Conservation (phyloP, 805 yeast species). For the Candida peoriensis region DNA sequence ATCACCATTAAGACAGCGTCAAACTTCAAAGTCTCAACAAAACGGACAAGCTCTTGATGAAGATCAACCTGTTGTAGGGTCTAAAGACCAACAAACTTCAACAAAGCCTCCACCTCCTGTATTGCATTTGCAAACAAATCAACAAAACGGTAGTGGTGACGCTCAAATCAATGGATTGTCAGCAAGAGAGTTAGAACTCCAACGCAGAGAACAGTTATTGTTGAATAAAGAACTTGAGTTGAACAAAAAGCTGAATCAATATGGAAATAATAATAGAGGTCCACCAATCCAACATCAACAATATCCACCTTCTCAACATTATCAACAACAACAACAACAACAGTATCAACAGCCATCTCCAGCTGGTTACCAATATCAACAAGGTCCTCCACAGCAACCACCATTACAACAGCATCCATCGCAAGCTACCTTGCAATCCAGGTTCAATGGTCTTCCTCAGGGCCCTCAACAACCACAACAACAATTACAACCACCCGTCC, state of each 20-base stretch:
- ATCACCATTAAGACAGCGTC: too few species aligned
- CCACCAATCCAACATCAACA: conserved; percentile 12
- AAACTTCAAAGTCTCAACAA: too few species aligned
- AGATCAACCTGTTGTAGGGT: background rate
- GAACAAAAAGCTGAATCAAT: conserved; percentile 19
- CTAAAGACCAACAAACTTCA: conserved; percentile 6
- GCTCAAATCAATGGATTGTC: conserved; percentile 17
- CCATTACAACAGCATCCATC: conserved; percentile 1
- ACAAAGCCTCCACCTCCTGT: background rate
- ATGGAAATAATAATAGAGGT: conserved; percentile 7
- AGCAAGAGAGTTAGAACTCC: conserved; percentile 23
- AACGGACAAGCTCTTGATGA: background rate
- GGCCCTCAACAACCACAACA: conserved; percentile 13
- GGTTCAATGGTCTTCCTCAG: too few species aligned
- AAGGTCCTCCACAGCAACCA: conserved; percentile 3
- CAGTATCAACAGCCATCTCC: background rate
- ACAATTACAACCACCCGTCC: conserved; percentile 20
- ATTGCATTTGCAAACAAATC: conserved; percentile 1
- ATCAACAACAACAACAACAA: background rate
- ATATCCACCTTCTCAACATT: conserved; percentile 1
- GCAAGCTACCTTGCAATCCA: too few species aligned
- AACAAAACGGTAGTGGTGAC: conserved; percentile 11
- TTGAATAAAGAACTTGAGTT: conserved; percentile 21
- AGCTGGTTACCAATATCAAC: conserved; percentile 2
- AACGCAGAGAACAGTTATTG: conserved; percentile 21